A percentile compares a stretch with the other conserved stretches of the same genome.
Evolutionary conservation across 179 eudicot species (phyloP).

Genomic region (Spergularia azorica): DNA sequence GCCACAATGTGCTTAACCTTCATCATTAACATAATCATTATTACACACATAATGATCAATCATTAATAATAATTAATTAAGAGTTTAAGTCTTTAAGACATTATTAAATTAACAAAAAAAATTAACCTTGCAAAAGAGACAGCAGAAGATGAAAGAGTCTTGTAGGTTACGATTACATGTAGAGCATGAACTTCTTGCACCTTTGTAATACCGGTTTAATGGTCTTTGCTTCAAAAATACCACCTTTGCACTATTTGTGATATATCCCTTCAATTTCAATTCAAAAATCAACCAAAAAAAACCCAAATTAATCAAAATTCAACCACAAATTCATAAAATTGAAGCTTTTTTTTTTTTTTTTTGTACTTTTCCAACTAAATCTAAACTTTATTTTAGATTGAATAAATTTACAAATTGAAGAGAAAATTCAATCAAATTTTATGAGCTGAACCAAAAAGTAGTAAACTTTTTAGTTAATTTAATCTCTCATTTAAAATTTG

Average conservation of each 20-base stretch:
- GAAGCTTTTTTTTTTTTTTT: too few species aligned
- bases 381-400: not conserved
- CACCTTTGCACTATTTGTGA: conserved; percentile 64
- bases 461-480: too few species aligned
- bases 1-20: conserved; percentile 47
- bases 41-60: not conserved
- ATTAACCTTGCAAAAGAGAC: conserved; percentile 73
- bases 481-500: too few species aligned
- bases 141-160: conserved; percentile 58
- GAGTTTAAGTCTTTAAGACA: not conserved
- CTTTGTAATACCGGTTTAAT: conserved; percentile 35
- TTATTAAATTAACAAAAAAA: not conserved
- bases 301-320: not conserved
- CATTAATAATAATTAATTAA: not conserved
- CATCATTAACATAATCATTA: not conserved
- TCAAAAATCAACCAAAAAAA: not conserved
- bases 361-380: too few species aligned
- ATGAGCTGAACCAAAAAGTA: too few species aligned
- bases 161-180: conserved; percentile 63
- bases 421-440: not conserved
- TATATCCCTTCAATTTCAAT: conserved; percentile 27
- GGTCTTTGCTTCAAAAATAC: conserved; percentile 62
- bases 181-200: conserved; percentile 44
- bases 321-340: not conserved
- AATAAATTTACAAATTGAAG: not conserved